Percentiles rank a stretch among this genome's conserved stretches.
Conservation (phyloP, 1,284 basidiomycete genomes). For the Puccinia horiana region DNA sequence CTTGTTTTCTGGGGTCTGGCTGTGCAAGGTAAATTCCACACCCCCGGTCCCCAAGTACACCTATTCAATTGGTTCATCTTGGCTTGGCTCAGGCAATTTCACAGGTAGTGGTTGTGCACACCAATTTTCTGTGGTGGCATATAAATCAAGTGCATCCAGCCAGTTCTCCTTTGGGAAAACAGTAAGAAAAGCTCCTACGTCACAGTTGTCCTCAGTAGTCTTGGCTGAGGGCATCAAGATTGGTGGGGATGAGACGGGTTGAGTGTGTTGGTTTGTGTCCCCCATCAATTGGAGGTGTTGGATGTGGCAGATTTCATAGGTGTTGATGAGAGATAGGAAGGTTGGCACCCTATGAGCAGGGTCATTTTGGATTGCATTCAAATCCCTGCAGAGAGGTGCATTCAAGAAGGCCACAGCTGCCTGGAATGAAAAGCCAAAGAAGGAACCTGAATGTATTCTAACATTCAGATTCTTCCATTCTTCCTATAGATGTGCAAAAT, state of each 20-base stretch:
- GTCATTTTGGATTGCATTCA: background rate
- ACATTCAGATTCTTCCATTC: background rate
- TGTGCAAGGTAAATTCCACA: too few species aligned
- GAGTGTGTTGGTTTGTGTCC: background rate
- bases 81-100: too few species aligned
- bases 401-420: background rate
- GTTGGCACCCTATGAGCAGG: too few species aligned
- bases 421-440: background rate
- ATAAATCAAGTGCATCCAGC: background rate
- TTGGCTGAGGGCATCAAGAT: too few species aligned
- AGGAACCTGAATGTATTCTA: background rate
- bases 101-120: background rate
- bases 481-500: background rate
- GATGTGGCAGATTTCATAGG: background rate
- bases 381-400: background rate
- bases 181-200: too few species aligned
- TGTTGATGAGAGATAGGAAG: background rate
- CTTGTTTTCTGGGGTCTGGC: too few species aligned
- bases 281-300: too few species aligned
- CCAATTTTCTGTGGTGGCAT: background rate
- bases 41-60: too few species aligned
- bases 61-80: too few species aligned
- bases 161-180: background rate
- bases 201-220: too few species aligned
- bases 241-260: too few species aligned